Evolutionary conservation across 495 filamentous ascomycete genomes (phyloP).

Genomic region (Neurospora sp.): DNA sequence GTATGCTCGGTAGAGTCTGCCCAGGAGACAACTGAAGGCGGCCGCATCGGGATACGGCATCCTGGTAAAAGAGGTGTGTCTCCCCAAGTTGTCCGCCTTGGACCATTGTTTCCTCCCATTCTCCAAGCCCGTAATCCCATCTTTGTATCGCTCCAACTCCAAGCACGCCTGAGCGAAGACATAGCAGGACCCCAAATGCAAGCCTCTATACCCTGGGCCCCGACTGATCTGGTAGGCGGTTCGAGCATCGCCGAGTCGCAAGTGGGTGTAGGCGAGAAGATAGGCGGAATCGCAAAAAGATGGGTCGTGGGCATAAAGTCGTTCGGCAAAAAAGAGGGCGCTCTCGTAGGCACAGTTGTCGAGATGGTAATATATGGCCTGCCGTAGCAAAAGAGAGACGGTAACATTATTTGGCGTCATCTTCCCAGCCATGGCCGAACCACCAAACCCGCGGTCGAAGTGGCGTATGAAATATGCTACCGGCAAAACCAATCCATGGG

Average conservation of each 20-base stretch:
- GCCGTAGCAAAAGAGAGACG: slow-evolving; percentile 65
- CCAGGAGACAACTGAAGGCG: slow-evolving; percentile 67
- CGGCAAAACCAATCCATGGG: slow-evolving; percentile 21
- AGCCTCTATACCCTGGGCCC: slow-evolving; percentile 49
- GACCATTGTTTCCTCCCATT: slow-evolving; percentile 61
- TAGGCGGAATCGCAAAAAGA: slow-evolving; percentile 70
- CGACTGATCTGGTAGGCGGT: slow-evolving; percentile 61
- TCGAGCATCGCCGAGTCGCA: slow-evolving; percentile 63
- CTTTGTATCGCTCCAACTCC: slow-evolving; percentile 61
- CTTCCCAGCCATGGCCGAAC: slow-evolving; percentile 8
- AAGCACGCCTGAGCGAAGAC: slow-evolving; percentile 85
- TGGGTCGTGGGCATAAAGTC: slow-evolving; percentile 73
- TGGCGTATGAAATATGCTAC: slow-evolving; percentile 13
- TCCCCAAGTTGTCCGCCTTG: slow-evolving; percentile 61
- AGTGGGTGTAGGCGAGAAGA: slow-evolving; percentile 73
- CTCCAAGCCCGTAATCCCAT: slow-evolving; percentile 74
- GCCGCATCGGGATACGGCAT: slow-evolving; percentile 72
- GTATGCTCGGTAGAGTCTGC: slow-evolving; percentile 75
- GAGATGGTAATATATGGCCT: slow-evolving; percentile 84
- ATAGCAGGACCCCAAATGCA: slow-evolving; percentile 80
- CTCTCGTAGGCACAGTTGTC: slow-evolving; percentile 83
- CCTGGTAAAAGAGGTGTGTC: slow-evolving; percentile 61
- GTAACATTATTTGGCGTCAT: slow-evolving; percentile 65
- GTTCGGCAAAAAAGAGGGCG: slow-evolving; percentile 83
- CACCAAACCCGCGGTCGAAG: slow-evolving; percentile 13